phyloP scores from a whole-genome alignment of 129 eudicot genomes.

The Flaveria sonorensis region DNA sequence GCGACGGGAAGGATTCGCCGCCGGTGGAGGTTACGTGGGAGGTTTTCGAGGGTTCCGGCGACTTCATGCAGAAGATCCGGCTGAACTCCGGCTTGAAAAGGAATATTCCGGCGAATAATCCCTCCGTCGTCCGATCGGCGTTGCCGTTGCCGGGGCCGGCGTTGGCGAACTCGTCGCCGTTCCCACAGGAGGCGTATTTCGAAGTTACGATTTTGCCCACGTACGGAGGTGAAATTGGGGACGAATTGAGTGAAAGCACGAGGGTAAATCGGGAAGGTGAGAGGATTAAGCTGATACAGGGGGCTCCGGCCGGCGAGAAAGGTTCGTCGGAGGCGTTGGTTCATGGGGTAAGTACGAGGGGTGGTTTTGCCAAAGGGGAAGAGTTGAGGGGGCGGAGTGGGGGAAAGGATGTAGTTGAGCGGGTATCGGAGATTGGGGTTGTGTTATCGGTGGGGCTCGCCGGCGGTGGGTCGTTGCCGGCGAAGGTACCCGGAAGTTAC shows the following conservation, averaged over 20 bases:
- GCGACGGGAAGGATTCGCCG: conserved; percentile 25
- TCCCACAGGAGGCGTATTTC: conserved; percentile 91
- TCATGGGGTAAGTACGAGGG: conserved; percentile 34
- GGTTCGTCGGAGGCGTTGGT: conserved; percentile 44
- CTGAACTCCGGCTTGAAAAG: conserved; percentile 53
- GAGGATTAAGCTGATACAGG: conserved; percentile 53
- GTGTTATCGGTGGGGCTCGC: conserved; percentile 66
- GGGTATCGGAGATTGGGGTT: conserved; percentile 30
- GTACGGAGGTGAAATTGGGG: conserved; percentile 15
- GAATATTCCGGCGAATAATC: background rate
- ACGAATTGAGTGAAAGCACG: conserved; percentile 4
- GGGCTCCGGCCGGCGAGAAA: conserved; percentile 42
- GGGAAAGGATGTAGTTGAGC: conserved; percentile 42
- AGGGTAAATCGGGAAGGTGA: conserved; percentile 48
- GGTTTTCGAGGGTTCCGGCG: conserved; percentile 71
- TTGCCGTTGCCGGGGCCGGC: conserved; percentile 92
- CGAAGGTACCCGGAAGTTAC: conserved; percentile 75
- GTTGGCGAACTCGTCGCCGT: conserved; percentile 57
- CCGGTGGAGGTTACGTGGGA: conserved; percentile 71
- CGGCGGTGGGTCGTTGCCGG: conserved; percentile 52
- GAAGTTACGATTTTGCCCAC: conserved; percentile 64
- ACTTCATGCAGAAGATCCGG: conserved; percentile 75
- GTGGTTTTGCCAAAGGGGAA: conserved; percentile 29
- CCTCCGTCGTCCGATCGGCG: conserved; percentile 57
- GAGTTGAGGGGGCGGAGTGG: conserved; percentile 41